A percentile compares a stretch with the other conserved stretches of the same genome.
These are phyloP conservation scores for Schoenoplectus tabernaemontani DNA, from an alignment of 202 grass and related monocot species.

Conservation along the genomic window DNA sequence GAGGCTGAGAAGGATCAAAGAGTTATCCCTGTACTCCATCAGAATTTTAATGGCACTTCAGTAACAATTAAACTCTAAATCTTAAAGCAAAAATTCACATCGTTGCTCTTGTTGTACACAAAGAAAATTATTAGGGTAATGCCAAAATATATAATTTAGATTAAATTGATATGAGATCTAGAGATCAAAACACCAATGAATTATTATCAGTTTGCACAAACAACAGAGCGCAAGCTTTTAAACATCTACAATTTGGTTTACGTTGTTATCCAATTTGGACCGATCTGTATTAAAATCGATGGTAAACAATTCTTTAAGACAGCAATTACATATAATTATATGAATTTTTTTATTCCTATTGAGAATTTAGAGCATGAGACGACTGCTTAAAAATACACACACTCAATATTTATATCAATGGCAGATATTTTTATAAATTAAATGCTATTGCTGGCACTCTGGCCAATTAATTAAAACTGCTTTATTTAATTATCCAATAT, in stretches of 20 bases:
- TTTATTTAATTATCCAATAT: background rate
- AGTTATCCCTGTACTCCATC: background rate
- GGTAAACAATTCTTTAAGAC: background rate
- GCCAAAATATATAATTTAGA: background rate
- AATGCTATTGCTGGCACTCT: background rate
- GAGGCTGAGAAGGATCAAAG: background rate
- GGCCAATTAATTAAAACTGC: background rate
- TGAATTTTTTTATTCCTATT: background rate
- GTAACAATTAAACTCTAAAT: background rate
- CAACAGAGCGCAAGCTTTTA: background rate
- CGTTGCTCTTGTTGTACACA: background rate
- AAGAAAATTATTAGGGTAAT: background rate
- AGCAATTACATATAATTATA: background rate
- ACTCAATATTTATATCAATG: background rate
- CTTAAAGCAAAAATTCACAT: background rate
- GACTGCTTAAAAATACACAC: background rate
- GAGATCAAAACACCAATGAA: background rate
- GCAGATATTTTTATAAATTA: too few species aligned
- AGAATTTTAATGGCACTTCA: background rate
- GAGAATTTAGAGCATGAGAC: background rate
- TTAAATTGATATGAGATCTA: background rate
- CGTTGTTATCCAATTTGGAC: background rate
- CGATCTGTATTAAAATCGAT: background rate
- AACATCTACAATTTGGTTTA: background rate
- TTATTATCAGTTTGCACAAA: background rate